Percentiles rank a stretch among this genome's conserved stretches.
These are phyloP conservation scores for Sideroxylon spinosum DNA, from an alignment of 179 eudicot species.

Conservation along the genomic window DNA sequence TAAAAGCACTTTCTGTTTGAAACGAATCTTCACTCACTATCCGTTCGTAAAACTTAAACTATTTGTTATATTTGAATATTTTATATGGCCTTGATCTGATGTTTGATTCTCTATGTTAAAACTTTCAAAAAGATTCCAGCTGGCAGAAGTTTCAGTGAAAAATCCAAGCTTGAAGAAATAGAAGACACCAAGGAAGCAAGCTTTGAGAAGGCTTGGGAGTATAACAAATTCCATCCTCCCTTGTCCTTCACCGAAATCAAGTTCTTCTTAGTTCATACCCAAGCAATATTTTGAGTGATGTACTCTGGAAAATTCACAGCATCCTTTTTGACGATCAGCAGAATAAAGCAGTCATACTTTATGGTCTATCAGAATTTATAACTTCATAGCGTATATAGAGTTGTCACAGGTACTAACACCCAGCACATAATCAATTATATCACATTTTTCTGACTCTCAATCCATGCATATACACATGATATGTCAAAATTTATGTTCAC, in stretches of 20 bases:
- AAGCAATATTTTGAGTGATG: neutral
- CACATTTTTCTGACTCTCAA: neutral
- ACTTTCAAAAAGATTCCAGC: slow-evolving; percentile 1
- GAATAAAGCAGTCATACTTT: neutral
- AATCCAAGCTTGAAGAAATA: neutral
- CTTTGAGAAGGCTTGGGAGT: neutral
- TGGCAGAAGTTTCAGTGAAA: neutral
- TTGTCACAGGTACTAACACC: too few species aligned
- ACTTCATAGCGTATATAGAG: neutral
- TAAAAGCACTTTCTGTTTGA: too few species aligned
- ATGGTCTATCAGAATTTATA: neutral
- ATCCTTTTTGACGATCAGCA: neutral
- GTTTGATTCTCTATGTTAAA: neutral
- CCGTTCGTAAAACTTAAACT: too few species aligned
- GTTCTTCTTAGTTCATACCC: too few species aligned
- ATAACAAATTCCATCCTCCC: neutral
- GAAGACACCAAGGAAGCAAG: neutral
- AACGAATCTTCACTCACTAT: too few species aligned
- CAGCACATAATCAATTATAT: neutral
- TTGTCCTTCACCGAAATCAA: too few species aligned
- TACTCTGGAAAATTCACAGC: neutral
- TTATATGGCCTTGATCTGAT: neutral
- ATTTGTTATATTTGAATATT: neutral
- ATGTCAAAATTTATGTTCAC: neutral
- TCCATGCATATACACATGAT: neutral